Evolutionary conservation across 345 rosid species (phyloP), one percentile per base, ranked within the genome.

Genomic region (Kernera saxatilis): DNA sequence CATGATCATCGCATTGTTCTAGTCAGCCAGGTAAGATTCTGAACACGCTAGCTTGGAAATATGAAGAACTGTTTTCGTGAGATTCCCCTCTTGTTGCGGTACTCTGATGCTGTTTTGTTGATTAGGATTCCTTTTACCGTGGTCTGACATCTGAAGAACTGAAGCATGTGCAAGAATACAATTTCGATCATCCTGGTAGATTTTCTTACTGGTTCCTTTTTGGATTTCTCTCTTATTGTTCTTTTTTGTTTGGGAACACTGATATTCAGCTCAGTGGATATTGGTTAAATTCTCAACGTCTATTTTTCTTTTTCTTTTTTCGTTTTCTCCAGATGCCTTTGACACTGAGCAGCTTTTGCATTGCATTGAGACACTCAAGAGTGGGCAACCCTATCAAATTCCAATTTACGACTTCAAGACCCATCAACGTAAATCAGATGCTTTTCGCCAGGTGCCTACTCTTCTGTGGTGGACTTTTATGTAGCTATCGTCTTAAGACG

Each of bases 1-100:
- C 99, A 90, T 60, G 99, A 95, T 84, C 99, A 95, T 75, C 97
- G 99, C 3, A 88, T 92, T 50, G 99, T 95, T 66, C 86, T 90
- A 36, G 88, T 95, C 61, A 95, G 83, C 78, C 99, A 95, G 99
- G 98, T 94, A 66, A 13, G 61, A 12, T 58, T 68, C 41, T 39
- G 8, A 32, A 45, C 33, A 55, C 6, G 13, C 45, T 22, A 50
- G 39, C 19, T 46, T 32, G 73, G 65, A 45, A 2, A 69, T 29
- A 35, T 49, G 6, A 19, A 60, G 25, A 56, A 21, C 10, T 32
- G 60, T 23, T 49, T 29, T 33, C 5, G 35, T 44, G 23, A 33
- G 33, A 13, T 23, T 45, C 44, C 2, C 7, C 27, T 54, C 4
- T 35, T n/a, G 18, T 40, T 10, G 18, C 1, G 18, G 18, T 32